Percentiles rank a stretch among this genome's conserved stretches.
Evolutionary conservation across 2,329 filamentous ascomycete genomes (phyloP).

Genomic region (Epichloe uncinata): DNA sequence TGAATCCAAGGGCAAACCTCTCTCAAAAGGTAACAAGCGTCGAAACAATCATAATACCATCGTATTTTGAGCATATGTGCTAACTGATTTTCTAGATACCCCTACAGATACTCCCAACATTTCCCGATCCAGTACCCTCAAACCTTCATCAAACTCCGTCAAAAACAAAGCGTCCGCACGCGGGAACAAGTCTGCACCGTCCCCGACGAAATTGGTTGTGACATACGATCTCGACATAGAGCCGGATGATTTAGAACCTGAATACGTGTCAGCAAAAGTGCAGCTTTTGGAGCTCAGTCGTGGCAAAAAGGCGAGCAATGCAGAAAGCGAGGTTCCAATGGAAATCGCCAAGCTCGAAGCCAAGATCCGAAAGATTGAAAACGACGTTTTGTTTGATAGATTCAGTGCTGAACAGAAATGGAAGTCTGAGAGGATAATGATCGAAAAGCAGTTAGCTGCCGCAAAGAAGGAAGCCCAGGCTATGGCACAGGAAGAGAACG

Average conservation of each 20-base stretch:
- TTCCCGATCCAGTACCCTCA: conserved; percentile 38
- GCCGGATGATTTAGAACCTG: conserved; percentile 59
- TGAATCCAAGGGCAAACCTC: conserved; percentile 29
- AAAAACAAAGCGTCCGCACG: conserved; percentile 21
- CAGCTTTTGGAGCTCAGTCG: conserved; percentile 43
- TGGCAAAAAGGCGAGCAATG: conserved; percentile 10
- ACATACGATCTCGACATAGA: conserved; percentile 59
- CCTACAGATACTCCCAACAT: conserved; percentile 35
- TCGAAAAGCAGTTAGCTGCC: conserved; percentile 50
- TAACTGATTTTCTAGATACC: conserved; percentile 26
- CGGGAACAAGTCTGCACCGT: conserved; percentile 2
- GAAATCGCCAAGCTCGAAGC: conserved; percentile 53
- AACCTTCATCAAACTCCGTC: conserved; percentile 16
- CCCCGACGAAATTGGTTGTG: conserved; percentile 29
- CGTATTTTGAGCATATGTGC: not conserved
- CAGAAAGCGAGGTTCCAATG: conserved; percentile 20
- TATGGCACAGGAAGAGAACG: conserved; percentile 10
- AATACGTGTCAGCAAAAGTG: conserved; percentile 63
- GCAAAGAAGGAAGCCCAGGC: conserved; percentile 24
- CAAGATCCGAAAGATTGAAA: conserved; percentile 66
- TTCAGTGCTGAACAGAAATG: conserved; percentile 51
- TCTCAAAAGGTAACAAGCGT: conserved; percentile 22
- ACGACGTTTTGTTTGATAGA: conserved; percentile 62
- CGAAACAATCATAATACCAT: too few relatives aligned
- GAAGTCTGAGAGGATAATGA: conserved; percentile 41